These are phyloP conservation scores for Laburnicola sp. DNA, from an alignment of 2,329 filamentous ascomycete genomes.

Conservation along the genomic window DNA sequence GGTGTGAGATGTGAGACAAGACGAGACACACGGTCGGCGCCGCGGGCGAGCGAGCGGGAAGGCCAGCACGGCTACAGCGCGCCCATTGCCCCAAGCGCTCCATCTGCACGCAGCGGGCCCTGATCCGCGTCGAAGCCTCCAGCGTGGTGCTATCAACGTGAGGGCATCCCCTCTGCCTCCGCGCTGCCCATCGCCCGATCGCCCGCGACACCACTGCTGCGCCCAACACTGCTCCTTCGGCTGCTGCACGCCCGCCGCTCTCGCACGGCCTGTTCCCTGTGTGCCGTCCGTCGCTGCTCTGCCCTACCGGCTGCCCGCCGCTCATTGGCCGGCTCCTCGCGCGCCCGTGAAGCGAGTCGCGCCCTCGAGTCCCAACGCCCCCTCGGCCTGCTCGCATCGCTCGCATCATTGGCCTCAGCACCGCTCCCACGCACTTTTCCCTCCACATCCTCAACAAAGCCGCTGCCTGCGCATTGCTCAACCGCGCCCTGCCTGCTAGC, in stretches of 20 bases:
- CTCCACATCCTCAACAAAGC: conserved; percentile 21
- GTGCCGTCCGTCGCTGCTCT: background rate
- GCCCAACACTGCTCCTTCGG: conserved; percentile 13
- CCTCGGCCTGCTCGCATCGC: conserved; percentile 10
- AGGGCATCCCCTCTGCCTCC: background rate
- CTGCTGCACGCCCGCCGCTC: conserved; percentile 2
- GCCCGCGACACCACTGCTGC: conserved; percentile 14
- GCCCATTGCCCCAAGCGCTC: conserved; percentile 1
- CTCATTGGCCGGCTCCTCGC: background rate
- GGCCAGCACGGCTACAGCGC: too few relatives aligned
- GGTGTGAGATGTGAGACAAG: too few relatives aligned
- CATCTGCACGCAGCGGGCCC: conserved; percentile 7
- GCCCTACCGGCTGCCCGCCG: conserved; percentile 4
- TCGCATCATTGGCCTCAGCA: conserved; percentile 33
- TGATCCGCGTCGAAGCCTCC: conserved; percentile 9
- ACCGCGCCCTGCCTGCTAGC: conserved; percentile 26
- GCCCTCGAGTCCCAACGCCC: conserved; percentile 28
- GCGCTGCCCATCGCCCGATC: background rate
- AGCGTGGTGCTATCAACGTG: conserved; percentile 10
- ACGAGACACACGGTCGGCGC: too few relatives aligned
- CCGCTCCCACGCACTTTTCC: conserved; percentile 20
- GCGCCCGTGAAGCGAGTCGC: background rate
- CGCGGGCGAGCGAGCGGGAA: too few relatives aligned
- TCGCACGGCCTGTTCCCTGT: conserved; percentile 20
- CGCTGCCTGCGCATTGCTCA: conserved; percentile 34